Evolutionary conservation across 2,329 filamentous ascomycete species (phyloP), one percentile per base, ranked within the genome.

Genomic region (Lecanosticta acicola): DNA sequence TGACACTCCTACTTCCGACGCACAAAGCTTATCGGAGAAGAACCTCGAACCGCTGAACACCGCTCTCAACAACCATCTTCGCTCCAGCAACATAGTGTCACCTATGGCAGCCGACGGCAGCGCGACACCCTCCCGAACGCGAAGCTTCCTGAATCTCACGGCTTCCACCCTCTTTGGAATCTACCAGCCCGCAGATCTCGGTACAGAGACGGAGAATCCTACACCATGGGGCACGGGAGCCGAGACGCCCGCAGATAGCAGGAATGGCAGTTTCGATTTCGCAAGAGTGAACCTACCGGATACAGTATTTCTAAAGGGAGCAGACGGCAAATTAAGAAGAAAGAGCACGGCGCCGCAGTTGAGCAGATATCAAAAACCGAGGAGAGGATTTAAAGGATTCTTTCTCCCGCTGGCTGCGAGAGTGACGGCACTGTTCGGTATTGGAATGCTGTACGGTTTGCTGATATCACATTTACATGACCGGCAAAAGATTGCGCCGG

Each of bases 131-230:
- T 57, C 78, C 61, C 81, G 87, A 48, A 85, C 83, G 18, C 81
- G 84, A 54, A 95, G 88, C 8, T 79, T 88, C 46, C 73, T 89
- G 61, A 94, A 96, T 64, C 76, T 98, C 49, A 95, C 88, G 3
- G 84, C 86, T 8, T 90, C 88, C 2, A 95, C 93, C 0, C 78
- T 98, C 3, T 86, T 85, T 57, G 91, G 93, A 44, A 98, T 98
- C 60, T 98, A 94, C 72, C 83, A 82, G 9, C 81, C 81, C 4
- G 79, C 79, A 1, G 75, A 77, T 24, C 77, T 77, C 36, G 67
- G 68, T 53, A 68, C 76, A 55, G 66, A 72, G 43, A 59, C 59
- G 48, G 79, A 80, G 54, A 81, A 83, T 51, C 59, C 47, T 16
- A 64, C 62, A 19, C 87, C 87, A 2, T 93, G 84, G 83, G 87